Evolutionary conservation across 257 asterid species (phyloP).

Genomic region (Salvia splendens): DNA sequence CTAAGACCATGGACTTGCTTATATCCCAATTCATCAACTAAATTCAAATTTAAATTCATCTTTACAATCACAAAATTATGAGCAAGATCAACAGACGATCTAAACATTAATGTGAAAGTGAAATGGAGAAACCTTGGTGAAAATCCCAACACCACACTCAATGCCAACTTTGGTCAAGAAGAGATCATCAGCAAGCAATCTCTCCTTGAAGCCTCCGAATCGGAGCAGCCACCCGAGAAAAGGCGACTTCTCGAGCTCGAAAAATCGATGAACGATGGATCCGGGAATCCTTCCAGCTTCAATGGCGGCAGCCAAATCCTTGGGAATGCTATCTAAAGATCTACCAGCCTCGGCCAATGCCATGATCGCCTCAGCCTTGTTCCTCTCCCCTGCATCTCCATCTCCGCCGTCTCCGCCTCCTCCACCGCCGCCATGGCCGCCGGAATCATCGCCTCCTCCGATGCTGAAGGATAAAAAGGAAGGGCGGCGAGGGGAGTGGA

Average conservation of each 20-base stretch:
- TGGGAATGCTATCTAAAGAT: slow-evolving; percentile 76
- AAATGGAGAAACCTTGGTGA: slow-evolving; percentile 64
- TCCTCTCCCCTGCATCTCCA: slow-evolving; percentile 70
- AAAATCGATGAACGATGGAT: slow-evolving; percentile 54
- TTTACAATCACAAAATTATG: neutral
- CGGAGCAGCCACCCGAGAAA: slow-evolving; percentile 66
- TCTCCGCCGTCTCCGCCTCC: slow-evolving; percentile 40
- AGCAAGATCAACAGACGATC: neutral
- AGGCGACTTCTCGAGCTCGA: slow-evolving; percentile 79
- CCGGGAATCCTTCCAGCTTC: slow-evolving; percentile 83
- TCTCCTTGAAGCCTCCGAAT: slow-evolving; percentile 86
- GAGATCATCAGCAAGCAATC: slow-evolving; percentile 92
- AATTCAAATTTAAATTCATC: neutral
- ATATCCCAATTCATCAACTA: too few relatives aligned
- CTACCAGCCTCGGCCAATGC: slow-evolving; percentile 78
- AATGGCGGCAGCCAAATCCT: slow-evolving; percentile 77
- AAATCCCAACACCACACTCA: slow-evolving; percentile 94
- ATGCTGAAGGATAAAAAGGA: slow-evolving; percentile 44
- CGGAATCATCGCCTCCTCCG: slow-evolving; percentile 38
- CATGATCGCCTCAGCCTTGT: slow-evolving; percentile 72
- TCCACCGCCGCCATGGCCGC: slow-evolving; percentile 32
- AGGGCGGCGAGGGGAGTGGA: slow-evolving; percentile 37
- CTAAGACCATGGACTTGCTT: too few relatives aligned
- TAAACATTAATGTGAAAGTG: neutral
- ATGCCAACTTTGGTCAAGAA: slow-evolving; percentile 96